Base-by-base conservation (phyloP, 805 yeast species). In the Martiniozyma abietophila region DNA sequence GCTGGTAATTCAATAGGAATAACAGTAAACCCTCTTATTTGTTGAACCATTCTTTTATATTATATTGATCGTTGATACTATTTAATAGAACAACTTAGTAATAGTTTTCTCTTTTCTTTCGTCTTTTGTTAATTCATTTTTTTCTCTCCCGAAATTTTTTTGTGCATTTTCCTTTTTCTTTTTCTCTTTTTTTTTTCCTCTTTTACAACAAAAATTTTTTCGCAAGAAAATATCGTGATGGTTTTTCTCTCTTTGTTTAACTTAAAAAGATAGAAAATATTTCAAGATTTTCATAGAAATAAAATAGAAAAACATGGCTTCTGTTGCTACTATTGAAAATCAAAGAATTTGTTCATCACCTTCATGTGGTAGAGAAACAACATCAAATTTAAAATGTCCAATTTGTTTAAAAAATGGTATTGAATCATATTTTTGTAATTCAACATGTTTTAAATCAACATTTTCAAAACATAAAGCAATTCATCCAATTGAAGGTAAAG, bases 341-440 rank as follows among this genome's bases (percentile, higher is more conserved):
- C 24, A 21, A 18, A 39, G 32, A 25, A 12, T 34, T 25, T 89
- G 96, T 59, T 64, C 82, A 8, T 81, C 95, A 17, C 73, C 82
- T 15, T 82, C 74, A 47, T 92, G 98, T 64, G 92, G 92, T 15
- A 86, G 85, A 48, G 70, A 67, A 24, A 86, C 95, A 10, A 64
- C 64, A 4, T 80, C 94, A 15, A 58, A 67, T 27, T 64, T 92
- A 45, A 86, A 86, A 54, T 92, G 98, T 57, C 98, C 98, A 0
- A 65, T 88, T 11, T 92, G 98, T 58, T 60, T 92, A 42, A 88
- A 92, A 52, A 68, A 67, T 40, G 83, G 76, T 11, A 47, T 72
- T 32, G 63, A 67, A 26, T 63, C 72, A 31, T 68, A 68, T 14
- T 92, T 89, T 59, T 92, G 98, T 62, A 70, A 76, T 50, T 95